These are phyloP conservation scores for Hypomyces rosellus DNA, from an alignment of 2,329 filamentous ascomycete genomes.

Conservation along the genomic window DNA sequence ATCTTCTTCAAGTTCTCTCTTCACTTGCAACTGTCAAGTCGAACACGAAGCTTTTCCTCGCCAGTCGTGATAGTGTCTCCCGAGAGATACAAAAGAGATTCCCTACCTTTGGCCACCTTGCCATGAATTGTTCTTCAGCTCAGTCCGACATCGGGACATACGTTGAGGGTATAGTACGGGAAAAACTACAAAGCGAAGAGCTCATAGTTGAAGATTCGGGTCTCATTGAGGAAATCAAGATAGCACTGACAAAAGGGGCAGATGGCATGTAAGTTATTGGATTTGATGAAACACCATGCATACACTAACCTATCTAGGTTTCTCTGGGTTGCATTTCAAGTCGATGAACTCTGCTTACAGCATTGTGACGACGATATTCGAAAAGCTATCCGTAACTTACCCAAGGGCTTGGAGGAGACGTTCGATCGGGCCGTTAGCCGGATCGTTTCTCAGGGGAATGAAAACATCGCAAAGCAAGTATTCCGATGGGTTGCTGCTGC, in stretches of 20 bases:
- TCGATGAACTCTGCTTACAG: constrained; percentile 29
- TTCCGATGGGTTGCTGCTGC: constrained; percentile 25
- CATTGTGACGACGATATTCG: constrained; percentile 17
- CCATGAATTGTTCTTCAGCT: constrained; percentile 1
- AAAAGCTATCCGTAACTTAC: constrained; percentile 6
- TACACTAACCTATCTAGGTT: constrained; percentile 23
- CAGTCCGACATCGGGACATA: constrained; percentile 11
- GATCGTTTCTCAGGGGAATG: constrained; percentile 5
- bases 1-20: neutral
- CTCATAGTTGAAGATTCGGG: constrained; percentile 14
- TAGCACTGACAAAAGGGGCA: constrained; percentile 21
- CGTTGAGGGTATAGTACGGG: constrained; percentile 8
- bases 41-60: constrained; percentile 21
- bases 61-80: constrained; percentile 21
- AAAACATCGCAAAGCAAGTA: neutral
- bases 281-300: neutral
- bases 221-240: constrained; percentile 20
- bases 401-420: constrained; percentile 11
- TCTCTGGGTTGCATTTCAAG: constrained; percentile 32
- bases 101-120: neutral
- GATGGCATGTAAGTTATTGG: constrained; percentile 28
- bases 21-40: neutral
- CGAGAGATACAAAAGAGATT: constrained; percentile 11
- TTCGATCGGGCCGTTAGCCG: constrained; percentile 13
- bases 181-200: constrained; percentile 6